Evolutionary conservation across 768 basidiomycete genomes (phyloP).

Genomic region (Paxillus involutus): DNA sequence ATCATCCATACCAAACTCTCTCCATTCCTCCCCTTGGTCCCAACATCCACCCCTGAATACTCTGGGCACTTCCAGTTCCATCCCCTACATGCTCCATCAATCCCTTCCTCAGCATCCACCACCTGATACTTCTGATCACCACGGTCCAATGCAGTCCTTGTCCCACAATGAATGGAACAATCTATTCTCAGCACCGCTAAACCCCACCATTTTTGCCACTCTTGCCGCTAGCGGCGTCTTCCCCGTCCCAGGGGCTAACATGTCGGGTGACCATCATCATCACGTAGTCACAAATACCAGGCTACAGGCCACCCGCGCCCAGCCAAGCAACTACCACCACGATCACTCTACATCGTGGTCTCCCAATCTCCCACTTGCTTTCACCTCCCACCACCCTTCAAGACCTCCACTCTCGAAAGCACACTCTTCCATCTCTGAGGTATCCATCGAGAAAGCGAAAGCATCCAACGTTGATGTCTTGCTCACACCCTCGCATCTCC

Average conservation of each 20-base stretch:
- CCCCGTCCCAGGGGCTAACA: slow-evolving; percentile 31
- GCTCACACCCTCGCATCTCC: slow-evolving; percentile 9
- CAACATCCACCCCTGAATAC: slow-evolving; percentile 27
- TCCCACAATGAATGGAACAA: slow-evolving; percentile 49
- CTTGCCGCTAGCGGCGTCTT: slow-evolving; percentile 62
- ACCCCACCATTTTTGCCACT: slow-evolving; percentile 58
- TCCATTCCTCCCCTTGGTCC: slow-evolving; percentile 37
- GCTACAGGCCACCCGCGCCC: slow-evolving; percentile 18
- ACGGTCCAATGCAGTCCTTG: slow-evolving; percentile 21
- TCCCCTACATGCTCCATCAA: slow-evolving; percentile 19
- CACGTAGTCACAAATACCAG: slow-evolving; percentile 18
- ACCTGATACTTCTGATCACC: slow-evolving; percentile 14
- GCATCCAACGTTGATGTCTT: slow-evolving; percentile 16
- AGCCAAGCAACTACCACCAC: slow-evolving; percentile 9
- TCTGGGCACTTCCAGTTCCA: slow-evolving; percentile 19
- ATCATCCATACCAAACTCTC: slow-evolving; percentile 32
- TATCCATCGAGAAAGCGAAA: slow-evolving; percentile 24
- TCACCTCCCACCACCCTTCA: slow-evolving; percentile 18
- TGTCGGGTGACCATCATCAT: slow-evolving; percentile 39
- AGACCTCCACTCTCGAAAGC: slow-evolving; percentile 33
- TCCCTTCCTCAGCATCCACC: slow-evolving; percentile 6
- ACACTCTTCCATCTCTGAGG: slow-evolving; percentile 21
- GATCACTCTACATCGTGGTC: slow-evolving; percentile 30
- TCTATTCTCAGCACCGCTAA: slow-evolving; percentile 61
- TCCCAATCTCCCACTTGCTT: slow-evolving; percentile 18